Percentiles rank a stretch among this genome's conserved stretches.
Evolutionary conservation across 768 basidiomycete species (phyloP).

Genomic region (Gloeopeniophorella convolvens): DNA sequence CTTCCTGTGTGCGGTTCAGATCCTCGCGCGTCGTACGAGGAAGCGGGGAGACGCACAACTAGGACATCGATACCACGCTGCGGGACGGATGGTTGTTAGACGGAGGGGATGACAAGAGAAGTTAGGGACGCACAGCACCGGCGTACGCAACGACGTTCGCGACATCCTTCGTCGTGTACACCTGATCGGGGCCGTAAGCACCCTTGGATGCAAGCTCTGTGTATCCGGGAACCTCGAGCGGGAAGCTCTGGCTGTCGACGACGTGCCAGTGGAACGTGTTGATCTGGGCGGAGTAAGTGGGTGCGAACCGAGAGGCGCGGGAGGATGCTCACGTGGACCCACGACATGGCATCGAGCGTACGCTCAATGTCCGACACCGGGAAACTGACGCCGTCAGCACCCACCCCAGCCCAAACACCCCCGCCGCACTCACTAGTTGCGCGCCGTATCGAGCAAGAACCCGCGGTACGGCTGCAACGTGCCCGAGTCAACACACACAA

Average conservation of each 20-base stretch:
- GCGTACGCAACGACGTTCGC: constrained; percentile 38
- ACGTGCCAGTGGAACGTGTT: constrained; percentile 45
- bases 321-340: constrained; percentile 17
- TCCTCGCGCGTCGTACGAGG: not conserved
- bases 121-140: constrained; percentile 31
- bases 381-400: not conserved
- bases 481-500: not conserved
- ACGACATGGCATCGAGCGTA: constrained; percentile 9
- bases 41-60: constrained; percentile 25
- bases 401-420: too few species aligned
- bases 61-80: constrained; percentile 47
- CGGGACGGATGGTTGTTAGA: too few species aligned
- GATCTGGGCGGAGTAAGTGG: constrained; percentile 27
- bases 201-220: constrained; percentile 38
- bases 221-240: constrained; percentile 34
- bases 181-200: constrained; percentile 32
- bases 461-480: constrained; percentile 58
- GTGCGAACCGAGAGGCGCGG: too few species aligned
- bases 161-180: constrained; percentile 35
- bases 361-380: constrained; percentile 6
- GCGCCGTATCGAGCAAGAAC: constrained; percentile 73
- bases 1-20: constrained; percentile 46
- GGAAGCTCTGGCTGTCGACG: constrained; percentile 47
- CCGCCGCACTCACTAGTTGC: constrained; percentile 67
- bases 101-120: not conserved